Evolutionary conservation across 176 grass and related monocot genomes (phyloP).

Genomic region (Themeda triandra): DNA sequence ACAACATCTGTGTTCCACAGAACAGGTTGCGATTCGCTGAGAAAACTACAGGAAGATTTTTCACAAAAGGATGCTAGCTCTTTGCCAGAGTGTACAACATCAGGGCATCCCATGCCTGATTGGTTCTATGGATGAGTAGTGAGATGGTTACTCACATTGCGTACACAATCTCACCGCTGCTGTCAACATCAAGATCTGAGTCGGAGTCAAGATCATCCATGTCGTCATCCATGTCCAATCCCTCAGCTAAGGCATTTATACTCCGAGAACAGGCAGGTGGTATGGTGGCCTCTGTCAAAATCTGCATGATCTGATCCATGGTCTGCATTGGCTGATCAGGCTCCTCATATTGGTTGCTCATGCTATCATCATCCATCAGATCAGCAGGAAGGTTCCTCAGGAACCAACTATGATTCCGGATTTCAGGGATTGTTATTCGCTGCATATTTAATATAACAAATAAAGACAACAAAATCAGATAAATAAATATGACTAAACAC

Average conservation of each 20-base stretch:
- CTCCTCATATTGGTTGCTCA: constrained; percentile 71
- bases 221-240: constrained; percentile 58
- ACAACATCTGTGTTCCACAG: constrained; percentile 3
- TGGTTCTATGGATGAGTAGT: not conserved
- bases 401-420: constrained; percentile 63
- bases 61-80: constrained; percentile 34
- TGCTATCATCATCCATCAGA: constrained; percentile 58
- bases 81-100: constrained; percentile 34
- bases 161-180: constrained; percentile 75
- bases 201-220: constrained; percentile 77
- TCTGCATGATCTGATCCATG: constrained; percentile 83
- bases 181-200: constrained; percentile 66
- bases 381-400: constrained; percentile 72
- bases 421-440: constrained; percentile 71
- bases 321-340: constrained; percentile 81
- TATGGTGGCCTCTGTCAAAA: constrained; percentile 68
- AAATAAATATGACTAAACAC: not conserved
- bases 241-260: constrained; percentile 54
- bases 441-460: constrained; percentile 24
- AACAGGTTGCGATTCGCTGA: not conserved
- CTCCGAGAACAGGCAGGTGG: constrained; percentile 56
- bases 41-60: constrained; percentile 27
- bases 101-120: constrained; percentile 19
- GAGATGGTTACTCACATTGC: constrained; percentile 44
- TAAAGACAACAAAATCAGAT: not conserved